Conservation (phyloP, 2,329 filamentous ascomycete genomes). For the Aspergillus chevalieri region DNA sequence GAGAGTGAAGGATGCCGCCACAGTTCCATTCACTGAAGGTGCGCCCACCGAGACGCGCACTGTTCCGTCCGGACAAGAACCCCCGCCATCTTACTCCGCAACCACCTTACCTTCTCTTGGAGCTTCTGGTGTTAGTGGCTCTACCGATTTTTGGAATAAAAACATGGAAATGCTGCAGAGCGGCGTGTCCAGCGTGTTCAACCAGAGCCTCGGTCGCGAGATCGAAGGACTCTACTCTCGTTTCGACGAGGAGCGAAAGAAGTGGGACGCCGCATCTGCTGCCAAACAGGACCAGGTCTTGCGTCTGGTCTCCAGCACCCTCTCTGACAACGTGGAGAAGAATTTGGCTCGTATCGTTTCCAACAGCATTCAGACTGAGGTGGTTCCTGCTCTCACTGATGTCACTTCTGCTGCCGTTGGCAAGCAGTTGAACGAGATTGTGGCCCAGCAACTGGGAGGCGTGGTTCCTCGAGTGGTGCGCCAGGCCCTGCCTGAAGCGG, state of each 20-base stretch:
- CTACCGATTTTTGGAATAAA: constrained; percentile 55
- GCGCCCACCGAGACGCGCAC: constrained; percentile 9
- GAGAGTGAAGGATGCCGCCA: constrained; percentile 38
- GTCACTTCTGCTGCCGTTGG: constrained; percentile 63
- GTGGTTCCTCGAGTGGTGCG: constrained; percentile 68
- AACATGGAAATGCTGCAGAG: constrained; percentile 53
- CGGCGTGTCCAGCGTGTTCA: constrained; percentile 44
- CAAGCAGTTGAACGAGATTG: constrained; percentile 62
- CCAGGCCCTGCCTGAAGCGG: constrained; percentile 59
- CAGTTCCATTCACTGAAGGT: constrained; percentile 9
- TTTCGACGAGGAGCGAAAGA: constrained; percentile 63
- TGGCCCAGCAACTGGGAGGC: constrained; percentile 61
- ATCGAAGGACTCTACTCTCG: constrained; percentile 53
- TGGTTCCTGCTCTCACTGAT: constrained; percentile 68
- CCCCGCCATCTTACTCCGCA: neutral
- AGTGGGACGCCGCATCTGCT: constrained; percentile 55
- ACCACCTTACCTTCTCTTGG: constrained; percentile 5
- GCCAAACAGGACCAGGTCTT: constrained; percentile 66
- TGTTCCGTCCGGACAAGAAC: constrained; percentile 4
- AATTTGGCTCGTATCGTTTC: constrained; percentile 71
- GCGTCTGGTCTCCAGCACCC: constrained; percentile 60
- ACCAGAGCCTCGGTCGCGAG: constrained; percentile 43
- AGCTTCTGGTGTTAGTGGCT: constrained; percentile 22
- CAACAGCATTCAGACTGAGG: constrained; percentile 65
- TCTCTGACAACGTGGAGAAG: constrained; percentile 67